Base-by-base conservation (phyloP, 2,329 filamentous ascomycete species). In the Trichothecium sympodiale region DNA sequence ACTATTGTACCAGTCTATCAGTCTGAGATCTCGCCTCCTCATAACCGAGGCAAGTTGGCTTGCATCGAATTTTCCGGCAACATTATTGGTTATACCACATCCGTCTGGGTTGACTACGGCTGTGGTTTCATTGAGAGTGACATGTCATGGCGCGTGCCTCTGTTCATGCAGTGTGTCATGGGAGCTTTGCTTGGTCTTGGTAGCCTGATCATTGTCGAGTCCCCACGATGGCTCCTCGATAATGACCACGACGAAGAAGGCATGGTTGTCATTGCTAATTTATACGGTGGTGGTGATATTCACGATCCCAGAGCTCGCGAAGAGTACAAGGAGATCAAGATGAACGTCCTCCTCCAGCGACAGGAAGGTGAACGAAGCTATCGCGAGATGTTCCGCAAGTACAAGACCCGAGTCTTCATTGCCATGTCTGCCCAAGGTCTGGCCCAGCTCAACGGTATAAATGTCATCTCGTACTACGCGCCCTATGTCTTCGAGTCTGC, bases 11-110 rank as follows among this genome's bases (percentile, higher is more conserved):
- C 88, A 1, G 83, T 94, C 31, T 94, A 94, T 54, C 87, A 94
- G 55, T 89, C 87, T 31, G 88, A 94, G 55, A 94, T 94, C 51
- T 95, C 89, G 30, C 91, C 91, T 33, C 87, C 91, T 5, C 91
- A 98, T 54, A 96, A 94, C 59, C 75, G 91, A 50, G 91, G 91
- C 43, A 93, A 91, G 61, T 71, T 98, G 42, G 91, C 89, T 17
- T 96, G 91, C 57, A 96, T 98, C 46, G 91, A 98, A 57, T 98
- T 96, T 53, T 89, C 89, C 0, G 91, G 91, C 36, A 98, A 98
- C 60, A 94, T 98, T 43, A 80, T 85, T 41, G 91, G 91, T 23
- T 98, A 98, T 56, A 82, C 89, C 37, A 87, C 86, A 36, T 96
- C 89, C 48, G 89, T 96, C 16, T 98, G 91, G 91, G 89, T 96